phyloP scores from a whole-genome alignment of 2,329 filamentous ascomycete genomes.

The Apiospora koreana region DNA sequence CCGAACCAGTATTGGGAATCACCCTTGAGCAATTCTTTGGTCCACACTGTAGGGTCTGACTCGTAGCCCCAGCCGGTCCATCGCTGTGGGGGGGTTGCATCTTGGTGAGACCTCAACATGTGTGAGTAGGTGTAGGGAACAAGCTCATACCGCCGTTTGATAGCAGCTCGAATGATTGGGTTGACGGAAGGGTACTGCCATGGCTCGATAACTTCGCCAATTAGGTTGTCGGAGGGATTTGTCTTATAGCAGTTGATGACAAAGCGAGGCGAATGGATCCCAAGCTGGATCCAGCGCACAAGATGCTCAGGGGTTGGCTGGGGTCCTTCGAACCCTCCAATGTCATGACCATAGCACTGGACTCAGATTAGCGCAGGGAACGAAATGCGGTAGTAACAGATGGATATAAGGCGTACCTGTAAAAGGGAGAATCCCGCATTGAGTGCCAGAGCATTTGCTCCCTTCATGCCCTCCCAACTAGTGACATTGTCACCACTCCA shows the following conservation, averaged over 20 bases:
- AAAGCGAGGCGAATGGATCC: constrained; percentile 69
- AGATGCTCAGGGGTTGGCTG: constrained; percentile 71
- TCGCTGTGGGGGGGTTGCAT: constrained; percentile 64
- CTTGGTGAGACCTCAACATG: constrained; percentile 60
- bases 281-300: constrained; percentile 73
- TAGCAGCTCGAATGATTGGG: constrained; percentile 61
- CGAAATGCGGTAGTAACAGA: background rate
- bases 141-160: constrained; percentile 70
- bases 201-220: constrained; percentile 75
- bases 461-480: constrained; percentile 73
- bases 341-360: constrained; percentile 70
- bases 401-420: constrained; percentile 42
- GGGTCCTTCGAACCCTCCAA: constrained; percentile 74
- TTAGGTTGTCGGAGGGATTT: constrained; percentile 60
- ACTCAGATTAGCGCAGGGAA: background rate
- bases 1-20: constrained; percentile 77
- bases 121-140: constrained; percentile 72
- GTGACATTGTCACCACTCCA: constrained; percentile 78
- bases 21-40: constrained; percentile 56
- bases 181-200: constrained; percentile 76
- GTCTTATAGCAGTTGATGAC: constrained; percentile 82
- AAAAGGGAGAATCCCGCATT: constrained; percentile 69
- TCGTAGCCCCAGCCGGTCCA: constrained; percentile 78
- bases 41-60: constrained; percentile 67
- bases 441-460: constrained; percentile 68